Evolutionary conservation across 2,329 filamentous ascomycete genomes (phyloP).

Genomic region (Phialophora macrospora): DNA sequence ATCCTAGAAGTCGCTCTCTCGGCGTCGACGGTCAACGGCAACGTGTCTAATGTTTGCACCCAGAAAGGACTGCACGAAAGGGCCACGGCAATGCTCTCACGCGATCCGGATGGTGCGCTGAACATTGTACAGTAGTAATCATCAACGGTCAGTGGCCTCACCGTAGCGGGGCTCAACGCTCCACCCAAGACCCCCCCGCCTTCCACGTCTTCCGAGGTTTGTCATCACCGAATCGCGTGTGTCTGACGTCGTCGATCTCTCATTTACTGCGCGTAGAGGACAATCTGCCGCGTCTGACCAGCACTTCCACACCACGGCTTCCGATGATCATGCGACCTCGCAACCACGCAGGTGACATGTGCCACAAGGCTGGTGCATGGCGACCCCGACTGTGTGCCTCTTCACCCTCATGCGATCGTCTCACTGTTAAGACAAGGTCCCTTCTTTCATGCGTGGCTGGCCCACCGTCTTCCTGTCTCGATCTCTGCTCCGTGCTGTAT

Average conservation of each 20-base stretch:
- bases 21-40: no score
- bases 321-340: slow-evolving; percentile 13
- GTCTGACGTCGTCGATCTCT: not conserved
- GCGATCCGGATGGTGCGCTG: no score
- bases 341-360: not conserved
- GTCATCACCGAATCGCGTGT: not conserved
- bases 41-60: not conserved
- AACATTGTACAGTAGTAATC: no score
- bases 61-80: not conserved
- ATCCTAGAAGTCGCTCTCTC: no score
- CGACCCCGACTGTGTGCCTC: not conserved
- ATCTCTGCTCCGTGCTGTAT: not conserved
- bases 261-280: not conserved
- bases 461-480: slow-evolving; percentile 10
- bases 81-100: no score
- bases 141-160: no score
- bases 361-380: slow-evolving; percentile 2
- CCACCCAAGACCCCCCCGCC: no score
- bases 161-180: not conserved
- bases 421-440: not conserved
- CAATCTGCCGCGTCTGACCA: not conserved
- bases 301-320: not conserved
- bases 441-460: slow-evolving; percentile 9
- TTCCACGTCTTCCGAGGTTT: not conserved
- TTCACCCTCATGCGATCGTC: not conserved